Percentiles rank a stretch among this genome's conserved stretches.
Conservation (phyloP, 2,329 filamentous ascomycete genomes). For the Colletotrichum somersetense region DNA sequence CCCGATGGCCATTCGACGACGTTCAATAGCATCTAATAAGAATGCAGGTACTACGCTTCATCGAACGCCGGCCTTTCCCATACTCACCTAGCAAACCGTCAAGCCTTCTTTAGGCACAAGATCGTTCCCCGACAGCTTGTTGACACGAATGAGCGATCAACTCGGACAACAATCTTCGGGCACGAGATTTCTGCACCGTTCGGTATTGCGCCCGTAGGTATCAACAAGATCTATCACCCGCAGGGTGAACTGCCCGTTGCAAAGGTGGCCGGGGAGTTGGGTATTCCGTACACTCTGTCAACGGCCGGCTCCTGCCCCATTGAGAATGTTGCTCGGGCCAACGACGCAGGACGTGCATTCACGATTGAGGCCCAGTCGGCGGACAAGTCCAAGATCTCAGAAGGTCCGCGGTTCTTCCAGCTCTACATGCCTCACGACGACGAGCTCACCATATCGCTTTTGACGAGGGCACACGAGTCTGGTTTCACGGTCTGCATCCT, state of each 20-base stretch:
- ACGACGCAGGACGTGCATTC: conserved; percentile 52
- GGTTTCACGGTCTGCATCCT: conserved; percentile 71
- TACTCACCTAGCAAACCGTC: conserved; percentile 68
- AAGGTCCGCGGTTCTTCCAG: conserved; percentile 68
- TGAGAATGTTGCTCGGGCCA: conserved; percentile 68
- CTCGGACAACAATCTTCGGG: conserved; percentile 69
- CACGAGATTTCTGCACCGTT: conserved; percentile 71
- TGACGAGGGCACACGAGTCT: conserved; percentile 65
- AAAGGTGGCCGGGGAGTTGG: conserved; percentile 69
- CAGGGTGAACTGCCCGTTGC: conserved; percentile 70
- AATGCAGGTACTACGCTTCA: conserved; percentile 63
- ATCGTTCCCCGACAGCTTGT: conserved; percentile 73
- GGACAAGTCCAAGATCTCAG: conserved; percentile 31
- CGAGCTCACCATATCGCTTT: conserved; percentile 66
- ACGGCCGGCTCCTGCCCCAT: conserved; percentile 69
- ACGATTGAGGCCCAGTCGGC: not conserved
- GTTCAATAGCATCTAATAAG: not conserved
- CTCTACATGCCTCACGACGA: conserved; percentile 75
- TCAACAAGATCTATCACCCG: conserved; percentile 74
- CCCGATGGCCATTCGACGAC: not conserved
- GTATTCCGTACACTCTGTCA: conserved; percentile 69
- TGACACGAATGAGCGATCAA: conserved; percentile 69
- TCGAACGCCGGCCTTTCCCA: conserved; percentile 68
- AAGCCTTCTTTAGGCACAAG: conserved; percentile 73
- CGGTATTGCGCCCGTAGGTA: conserved; percentile 74